phyloP scores from a whole-genome alignment of 1,284 basidiomycete species.

The Takashimella tepidaria region DNA sequence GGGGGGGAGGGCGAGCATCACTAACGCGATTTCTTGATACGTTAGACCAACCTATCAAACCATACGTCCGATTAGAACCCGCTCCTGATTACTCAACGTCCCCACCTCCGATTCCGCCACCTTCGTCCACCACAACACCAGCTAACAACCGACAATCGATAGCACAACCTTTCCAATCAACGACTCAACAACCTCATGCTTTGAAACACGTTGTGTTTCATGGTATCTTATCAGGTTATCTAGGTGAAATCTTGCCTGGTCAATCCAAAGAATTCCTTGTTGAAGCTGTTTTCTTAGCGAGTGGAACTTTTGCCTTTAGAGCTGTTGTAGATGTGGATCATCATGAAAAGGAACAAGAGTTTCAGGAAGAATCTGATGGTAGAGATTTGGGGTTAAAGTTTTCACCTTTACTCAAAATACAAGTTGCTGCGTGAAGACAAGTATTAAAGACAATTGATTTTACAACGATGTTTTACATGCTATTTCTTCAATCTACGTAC shows the following conservation, averaged over 20 bases:
- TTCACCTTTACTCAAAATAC: slow-evolving; percentile 21
- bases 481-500: too few species aligned
- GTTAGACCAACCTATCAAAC: slow-evolving; percentile 24
- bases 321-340: slow-evolving; percentile 46
- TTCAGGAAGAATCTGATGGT: background rate
- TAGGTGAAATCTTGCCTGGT: slow-evolving; percentile 56
- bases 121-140: slow-evolving; percentile 11
- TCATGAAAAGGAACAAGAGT: background rate
- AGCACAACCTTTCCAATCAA: slow-evolving; percentile 7
- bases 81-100: slow-evolving; percentile 19
- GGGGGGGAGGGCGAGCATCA: too few species aligned
- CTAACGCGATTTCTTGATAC: background rate
- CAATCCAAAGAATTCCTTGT: slow-evolving; percentile 56
- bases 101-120: slow-evolving; percentile 28
- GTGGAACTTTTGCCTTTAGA: slow-evolving; percentile 64
- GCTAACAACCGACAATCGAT: slow-evolving; percentile 11
- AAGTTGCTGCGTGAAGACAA: slow-evolving; percentile 7
- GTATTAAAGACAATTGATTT: background rate
- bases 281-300: slow-evolving; percentile 67
- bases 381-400: slow-evolving; percentile 21
- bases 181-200: slow-evolving; percentile 51
- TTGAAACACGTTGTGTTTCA: slow-evolving; percentile 64
- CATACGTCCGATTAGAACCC: slow-evolving; percentile 38
- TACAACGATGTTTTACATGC: background rate
- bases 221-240: slow-evolving; percentile 58